Evolutionary conservation across 257 asterid species (phyloP), one percentile per base, ranked within the genome.

Genomic region (Nicotiana tabacum): DNA sequence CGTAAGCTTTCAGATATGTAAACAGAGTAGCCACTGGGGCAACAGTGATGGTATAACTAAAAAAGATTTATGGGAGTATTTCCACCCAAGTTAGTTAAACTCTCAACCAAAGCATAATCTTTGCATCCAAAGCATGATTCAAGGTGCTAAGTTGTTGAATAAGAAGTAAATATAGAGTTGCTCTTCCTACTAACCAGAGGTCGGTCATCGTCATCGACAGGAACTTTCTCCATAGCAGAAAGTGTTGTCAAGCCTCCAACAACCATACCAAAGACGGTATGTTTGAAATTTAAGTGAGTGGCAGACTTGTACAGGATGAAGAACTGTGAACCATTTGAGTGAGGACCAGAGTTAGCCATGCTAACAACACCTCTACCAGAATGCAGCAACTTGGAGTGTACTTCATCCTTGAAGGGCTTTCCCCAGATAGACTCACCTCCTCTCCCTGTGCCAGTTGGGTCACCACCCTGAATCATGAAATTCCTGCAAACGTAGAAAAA

Each of bases 361-460:
- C 98, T 94, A 82, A 96, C 98, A 89, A 96, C 94, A 83, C 99
- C 98, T 79, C 98, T 91, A 11, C 98, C 98, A 78, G 98, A 92
- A 86, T 96, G 98, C 85, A 90, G 87, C 88, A 96, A 90, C 89
- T 96, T 96, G 85, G 98, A 93, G 90, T 96, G 89, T 60, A 93
- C 87, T 91, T 96, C 99, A 87, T 96, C 99, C 88, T 92, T 92
- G 87, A 96, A 94, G 80, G 96, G 90, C 87, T 92, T 91, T 66
- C 98, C 98, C 98, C 98, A 96, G 84, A 94, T 96, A 11, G 98
- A 94, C 84, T 94, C 98, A 6, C 98, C 98, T 77, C 99, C 99
- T 88, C 78, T 91, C 67, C 98, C 98, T 53, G 98, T 92, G 83
- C 96, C 99, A 62, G 99, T 93, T 87, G 98, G 98, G 88, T 96